Percentiles rank a stretch among this genome's conserved stretches.
These are phyloP conservation scores for Ceratocystis cubensis DNA, from an alignment of 2,329 filamentous ascomycete genomes.

Conservation along the genomic window DNA sequence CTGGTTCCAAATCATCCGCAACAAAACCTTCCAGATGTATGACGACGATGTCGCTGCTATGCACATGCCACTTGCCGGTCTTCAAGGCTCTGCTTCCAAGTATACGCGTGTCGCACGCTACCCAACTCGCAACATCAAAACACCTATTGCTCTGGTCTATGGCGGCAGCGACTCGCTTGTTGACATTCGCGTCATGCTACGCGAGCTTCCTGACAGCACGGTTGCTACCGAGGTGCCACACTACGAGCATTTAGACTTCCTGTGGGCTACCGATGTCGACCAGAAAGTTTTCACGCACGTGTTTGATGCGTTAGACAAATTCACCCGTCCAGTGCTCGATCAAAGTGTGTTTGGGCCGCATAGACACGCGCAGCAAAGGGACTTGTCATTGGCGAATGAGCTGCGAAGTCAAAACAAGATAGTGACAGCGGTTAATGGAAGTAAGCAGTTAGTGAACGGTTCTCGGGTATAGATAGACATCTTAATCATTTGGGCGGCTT, in stretches of 20 bases:
- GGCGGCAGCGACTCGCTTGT: slow-evolving; percentile 89
- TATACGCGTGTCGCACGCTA: slow-evolving; percentile 97
- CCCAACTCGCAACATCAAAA: slow-evolving; percentile 92
- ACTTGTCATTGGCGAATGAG: slow-evolving; percentile 27
- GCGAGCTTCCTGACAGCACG: slow-evolving; percentile 73
- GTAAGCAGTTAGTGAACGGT: neutral
- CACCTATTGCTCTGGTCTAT: slow-evolving; percentile 85
- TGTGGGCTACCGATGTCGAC: slow-evolving; percentile 83
- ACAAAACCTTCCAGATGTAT: slow-evolving; percentile 94
- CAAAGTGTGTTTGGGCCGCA: slow-evolving; percentile 50
- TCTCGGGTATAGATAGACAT: neutral
- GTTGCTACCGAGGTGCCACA: slow-evolving; percentile 76
- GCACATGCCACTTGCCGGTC: slow-evolving; percentile 40
- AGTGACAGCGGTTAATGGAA: neutral
- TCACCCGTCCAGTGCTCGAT: slow-evolving; percentile 42
- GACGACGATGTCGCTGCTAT: slow-evolving; percentile 65
- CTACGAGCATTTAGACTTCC: slow-evolving; percentile 93
- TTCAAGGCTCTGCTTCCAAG: slow-evolving; percentile 50
- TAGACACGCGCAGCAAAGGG: slow-evolving; percentile 38
- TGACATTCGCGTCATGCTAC: slow-evolving; percentile 85
- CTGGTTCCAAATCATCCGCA: slow-evolving; percentile 98
- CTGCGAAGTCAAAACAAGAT: slow-evolving; percentile 1
- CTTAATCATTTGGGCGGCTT: too few species aligned
- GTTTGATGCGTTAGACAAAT: slow-evolving; percentile 72
- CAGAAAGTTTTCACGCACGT: slow-evolving; percentile 80